Evolutionary conservation across 1,284 basidiomycete species (phyloP).

Genomic region (Melampsora occidentalis): DNA sequence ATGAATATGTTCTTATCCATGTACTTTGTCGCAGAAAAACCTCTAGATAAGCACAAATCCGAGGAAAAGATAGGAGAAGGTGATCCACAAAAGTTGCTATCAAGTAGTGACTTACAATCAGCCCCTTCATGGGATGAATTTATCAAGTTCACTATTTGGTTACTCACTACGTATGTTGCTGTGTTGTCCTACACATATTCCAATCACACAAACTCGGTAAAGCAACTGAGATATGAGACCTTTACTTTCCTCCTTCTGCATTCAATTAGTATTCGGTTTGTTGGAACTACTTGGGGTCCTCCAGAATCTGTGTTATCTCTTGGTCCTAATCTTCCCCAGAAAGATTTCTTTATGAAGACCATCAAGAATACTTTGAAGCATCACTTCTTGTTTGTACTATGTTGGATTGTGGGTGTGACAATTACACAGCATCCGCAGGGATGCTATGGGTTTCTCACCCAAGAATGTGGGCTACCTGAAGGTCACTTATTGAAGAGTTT

Average conservation of each 20-base stretch:
- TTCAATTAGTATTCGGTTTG: constrained; percentile 19
- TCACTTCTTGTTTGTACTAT: constrained; percentile 17
- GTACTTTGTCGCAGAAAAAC: no score
- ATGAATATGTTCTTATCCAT: no score
- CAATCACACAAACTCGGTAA: background rate
- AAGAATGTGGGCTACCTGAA: background rate
- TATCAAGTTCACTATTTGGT: constrained; percentile 36
- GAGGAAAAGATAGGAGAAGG: no score
- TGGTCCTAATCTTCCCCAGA: background rate
- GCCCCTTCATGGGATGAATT: constrained; percentile 19
- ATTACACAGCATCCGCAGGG: constrained; percentile 25
- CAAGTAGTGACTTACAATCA: no score
- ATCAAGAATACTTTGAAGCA: constrained; percentile 8
- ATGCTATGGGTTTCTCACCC: constrained; percentile 14
- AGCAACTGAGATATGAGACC: no score
- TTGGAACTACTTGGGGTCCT: constrained; percentile 34
- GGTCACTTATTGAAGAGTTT: background rate
- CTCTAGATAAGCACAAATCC: no score
- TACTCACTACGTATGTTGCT: constrained; percentile 25
- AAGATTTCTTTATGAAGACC: constrained; percentile 11
- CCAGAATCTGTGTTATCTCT: constrained; percentile 3
- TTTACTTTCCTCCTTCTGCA: background rate
- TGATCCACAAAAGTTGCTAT: no score
- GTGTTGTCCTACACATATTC: background rate
- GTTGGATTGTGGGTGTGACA: constrained; percentile 8